Evolutionary conservation across 257 asterid genomes (phyloP).

Genomic region (Nicotiana obtusifolia): DNA sequence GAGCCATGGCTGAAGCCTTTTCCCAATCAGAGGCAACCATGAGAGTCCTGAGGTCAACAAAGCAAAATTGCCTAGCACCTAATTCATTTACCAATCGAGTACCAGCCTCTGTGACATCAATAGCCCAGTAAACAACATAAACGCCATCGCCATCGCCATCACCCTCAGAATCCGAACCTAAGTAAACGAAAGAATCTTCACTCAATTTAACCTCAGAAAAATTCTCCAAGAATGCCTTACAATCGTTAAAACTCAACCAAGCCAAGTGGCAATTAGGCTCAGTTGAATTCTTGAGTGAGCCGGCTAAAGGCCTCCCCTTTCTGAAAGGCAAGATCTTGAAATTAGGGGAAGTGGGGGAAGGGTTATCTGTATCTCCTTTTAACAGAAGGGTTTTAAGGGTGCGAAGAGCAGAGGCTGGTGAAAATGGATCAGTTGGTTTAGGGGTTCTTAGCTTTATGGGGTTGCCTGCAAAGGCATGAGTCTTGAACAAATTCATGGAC

Average conservation of each 20-base stretch:
- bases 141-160: conserved; percentile 10
- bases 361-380: conserved; percentile 25
- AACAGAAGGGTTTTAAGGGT: conserved; percentile 57
- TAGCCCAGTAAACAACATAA: conserved; percentile 76
- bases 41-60: conserved; percentile 90
- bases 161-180: conserved; percentile 59
- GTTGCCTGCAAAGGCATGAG: conserved; percentile 80
- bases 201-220: conserved; percentile 48
- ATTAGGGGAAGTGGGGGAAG: conserved; percentile 28
- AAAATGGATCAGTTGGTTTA: conserved; percentile 52
- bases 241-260: conserved; percentile 72
- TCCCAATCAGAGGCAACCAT: conserved; percentile 99
- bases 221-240: conserved; percentile 51
- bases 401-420: conserved; percentile 68
- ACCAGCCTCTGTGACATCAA: conserved; percentile 73
- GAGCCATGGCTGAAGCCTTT: conserved; percentile 64
- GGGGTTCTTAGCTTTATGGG: conserved; percentile 59
- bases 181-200: conserved; percentile 68
- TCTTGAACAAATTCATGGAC: conserved; percentile 36
- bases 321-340: conserved; percentile 80
- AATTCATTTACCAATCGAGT: conserved; percentile 43
- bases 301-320: conserved; percentile 78
- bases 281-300: conserved; percentile 31
- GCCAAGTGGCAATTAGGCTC: conserved; percentile 70
- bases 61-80: conserved; percentile 59